A percentile compares a stretch with the other conserved stretches of the same genome.
phyloP scores from a whole-genome alignment of 2,329 filamentous ascomycete species.

The Volutella citrinella region DNA sequence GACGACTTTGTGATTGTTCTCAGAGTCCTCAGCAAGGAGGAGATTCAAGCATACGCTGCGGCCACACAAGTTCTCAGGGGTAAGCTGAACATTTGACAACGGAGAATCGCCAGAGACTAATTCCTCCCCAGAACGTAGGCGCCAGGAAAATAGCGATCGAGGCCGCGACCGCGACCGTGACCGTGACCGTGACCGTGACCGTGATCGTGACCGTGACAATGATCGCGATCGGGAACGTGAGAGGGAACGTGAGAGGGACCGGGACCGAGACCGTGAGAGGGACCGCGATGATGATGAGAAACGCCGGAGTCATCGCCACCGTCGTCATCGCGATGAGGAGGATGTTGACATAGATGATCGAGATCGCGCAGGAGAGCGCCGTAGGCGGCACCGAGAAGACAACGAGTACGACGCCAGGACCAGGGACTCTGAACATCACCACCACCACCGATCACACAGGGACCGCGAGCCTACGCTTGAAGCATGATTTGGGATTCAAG shows the following conservation, averaged over 20 bases:
- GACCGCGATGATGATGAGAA: conserved; percentile 22
- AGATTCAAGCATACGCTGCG: conserved; percentile 83
- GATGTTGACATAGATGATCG: conserved; percentile 30
- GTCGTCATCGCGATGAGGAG: conserved; percentile 23
- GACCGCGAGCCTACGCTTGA: conserved; percentile 27
- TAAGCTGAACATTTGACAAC: conserved; percentile 40
- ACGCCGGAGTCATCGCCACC: conserved; percentile 21
- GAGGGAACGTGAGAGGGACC: conserved; percentile 17
- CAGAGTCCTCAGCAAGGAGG: conserved; percentile 79
- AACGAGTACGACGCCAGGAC: conserved; percentile 26
- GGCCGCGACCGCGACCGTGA: conserved; percentile 30
- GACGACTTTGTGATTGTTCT: conserved; percentile 92
- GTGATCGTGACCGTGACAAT: conserved; percentile 25
- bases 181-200: conserved; percentile 12
- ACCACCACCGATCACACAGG: conserved; percentile 31
- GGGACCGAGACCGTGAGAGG: conserved; percentile 23
- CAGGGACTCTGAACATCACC: conserved; percentile 29
- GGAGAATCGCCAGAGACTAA: too few relatives aligned
- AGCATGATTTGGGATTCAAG: conserved; percentile 3
- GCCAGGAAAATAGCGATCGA: too few relatives aligned
- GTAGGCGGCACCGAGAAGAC: conserved; percentile 27
- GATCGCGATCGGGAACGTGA: conserved; percentile 29
- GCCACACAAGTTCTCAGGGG: conserved; percentile 80
- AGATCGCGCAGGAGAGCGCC: conserved; percentile 36
- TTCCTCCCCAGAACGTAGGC: too few relatives aligned